Evolutionary conservation across 306 rosid genomes (phyloP), one percentile per base, ranked within the genome.

Genomic region (Prunus armeniaca): DNA sequence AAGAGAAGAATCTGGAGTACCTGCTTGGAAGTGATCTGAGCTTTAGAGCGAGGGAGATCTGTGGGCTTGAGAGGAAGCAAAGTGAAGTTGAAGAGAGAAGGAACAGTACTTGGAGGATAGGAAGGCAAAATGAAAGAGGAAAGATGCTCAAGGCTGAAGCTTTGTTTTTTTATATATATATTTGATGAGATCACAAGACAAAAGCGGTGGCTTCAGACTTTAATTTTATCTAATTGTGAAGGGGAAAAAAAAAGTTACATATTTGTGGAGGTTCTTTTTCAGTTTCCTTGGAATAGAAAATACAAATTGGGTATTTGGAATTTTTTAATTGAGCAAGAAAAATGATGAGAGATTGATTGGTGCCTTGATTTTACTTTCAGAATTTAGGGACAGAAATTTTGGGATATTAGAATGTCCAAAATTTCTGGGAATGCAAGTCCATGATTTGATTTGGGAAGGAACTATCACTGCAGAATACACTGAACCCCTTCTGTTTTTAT

Each of bases 121-220:
- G 74, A 46, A 13, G 41, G 66, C 2, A 10, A 34, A 15, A 17
- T 9, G 55, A 84, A 34, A 65, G 70, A 25, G 81, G 76, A 75
- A 43, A 89, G 87, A 83, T 82, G 86, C 87, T 32, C 73, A 68
- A 70, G 79, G 58, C 34, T 57, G 25, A 49, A 73, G 69, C 27
- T 2, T 64, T n/a, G n/a, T n/a, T 58, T 58, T 58, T 70, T 78
- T 72, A 76, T 73, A 82, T 61, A 76, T 76, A 83, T 61, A 81
- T 73, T 73, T 73, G 77, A 28, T 46, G 57, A 80, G 93, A 85
- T 82, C 93, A 82, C 84, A 83, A 60, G 51, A 63, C 73, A 78
- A 24, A 43, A 24, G 9, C 6, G 38, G 15, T 30, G 12, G 8
- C 65, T 9, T 3, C 27, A 47, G 46, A 14, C 58, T 47, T 47